Conservation (phyloP, 179 eudicot genomes). For the Beta corolliflora region DNA sequence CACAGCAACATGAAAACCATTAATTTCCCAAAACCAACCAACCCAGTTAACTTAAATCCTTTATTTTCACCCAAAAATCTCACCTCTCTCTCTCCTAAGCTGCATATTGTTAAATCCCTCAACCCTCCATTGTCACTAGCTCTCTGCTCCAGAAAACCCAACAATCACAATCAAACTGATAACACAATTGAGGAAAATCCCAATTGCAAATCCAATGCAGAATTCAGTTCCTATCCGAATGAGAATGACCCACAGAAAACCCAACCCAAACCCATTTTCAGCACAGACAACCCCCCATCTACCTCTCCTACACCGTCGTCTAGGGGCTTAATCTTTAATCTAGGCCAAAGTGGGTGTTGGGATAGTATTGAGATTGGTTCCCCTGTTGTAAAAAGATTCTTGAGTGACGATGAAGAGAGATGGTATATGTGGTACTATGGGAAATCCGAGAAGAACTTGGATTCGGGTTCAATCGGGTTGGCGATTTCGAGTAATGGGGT, state of each 20-base stretch:
- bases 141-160: slow-evolving; percentile 55
- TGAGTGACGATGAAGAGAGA: slow-evolving; percentile 82
- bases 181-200: slow-evolving; percentile 33
- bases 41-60: slow-evolving; percentile 3
- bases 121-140: slow-evolving; percentile 31
- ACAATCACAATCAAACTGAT: slow-evolving; percentile 42
- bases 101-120: slow-evolving; percentile 1
- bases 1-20: slow-evolving; percentile 27
- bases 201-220: slow-evolving; percentile 5
- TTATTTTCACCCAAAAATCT: slow-evolving; percentile 23
- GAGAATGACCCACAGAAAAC: slow-evolving; percentile 16
- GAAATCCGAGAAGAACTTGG: slow-evolving; percentile 36
- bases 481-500: slow-evolving; percentile 90
- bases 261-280: slow-evolving; percentile 28
- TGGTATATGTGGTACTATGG: slow-evolving; percentile 95
- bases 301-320: slow-evolving; percentile 37
- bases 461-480: slow-evolving; percentile 53
- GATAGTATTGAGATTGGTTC: slow-evolving; percentile 69
- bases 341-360: slow-evolving; percentile 63
- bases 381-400: slow-evolving; percentile 76
- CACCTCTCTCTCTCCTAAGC: slow-evolving; percentile 19
- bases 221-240: slow-evolving; percentile 24
- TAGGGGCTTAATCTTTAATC: slow-evolving; percentile 65
- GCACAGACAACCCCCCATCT: slow-evolving; percentile 15
- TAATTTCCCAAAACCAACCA: slow-evolving; percentile 21